phyloP scores from a whole-genome alignment of 2,329 filamentous ascomycete species.

The Teratosphaeria zuluensis region DNA sequence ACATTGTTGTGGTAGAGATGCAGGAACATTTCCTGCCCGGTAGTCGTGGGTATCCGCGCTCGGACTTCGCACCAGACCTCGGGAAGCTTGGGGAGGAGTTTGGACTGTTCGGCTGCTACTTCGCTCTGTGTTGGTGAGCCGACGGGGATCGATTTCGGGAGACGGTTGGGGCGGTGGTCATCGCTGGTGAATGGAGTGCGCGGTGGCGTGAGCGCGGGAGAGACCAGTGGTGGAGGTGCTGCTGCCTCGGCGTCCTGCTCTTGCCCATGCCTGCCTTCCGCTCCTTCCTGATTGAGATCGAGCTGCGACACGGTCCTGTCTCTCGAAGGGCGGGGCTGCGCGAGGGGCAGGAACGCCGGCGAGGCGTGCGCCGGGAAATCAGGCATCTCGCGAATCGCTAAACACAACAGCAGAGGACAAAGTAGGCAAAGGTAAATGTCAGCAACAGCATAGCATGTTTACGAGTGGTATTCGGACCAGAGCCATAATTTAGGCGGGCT shows the following conservation, averaged over 20 bases:
- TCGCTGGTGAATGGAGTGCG: slow-evolving; percentile 13
- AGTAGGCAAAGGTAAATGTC: not conserved
- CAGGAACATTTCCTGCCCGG: slow-evolving; percentile 90
- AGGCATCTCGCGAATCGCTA: slow-evolving; percentile 32
- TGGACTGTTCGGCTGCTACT: slow-evolving; percentile 47
- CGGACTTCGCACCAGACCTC: slow-evolving; percentile 88
- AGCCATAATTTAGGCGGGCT: not conserved
- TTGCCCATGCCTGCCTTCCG: not conserved
- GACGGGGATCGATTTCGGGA: slow-evolving; percentile 35
- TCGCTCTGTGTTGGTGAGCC: slow-evolving; percentile 22
- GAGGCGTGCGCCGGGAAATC: slow-evolving; percentile 44
- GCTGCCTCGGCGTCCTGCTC: slow-evolving; percentile 7
- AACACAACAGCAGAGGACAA: not conserved
- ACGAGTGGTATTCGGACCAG: not conserved
- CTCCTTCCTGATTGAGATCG: slow-evolving; percentile 21
- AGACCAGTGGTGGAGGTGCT: slow-evolving; percentile 35
- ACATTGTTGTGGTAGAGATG: slow-evolving; percentile 89
- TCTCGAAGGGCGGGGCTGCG: slow-evolving; percentile 41
- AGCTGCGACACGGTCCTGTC: slow-evolving; percentile 28
- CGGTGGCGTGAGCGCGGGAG: slow-evolving; percentile 35
- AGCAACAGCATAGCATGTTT: not conserved
- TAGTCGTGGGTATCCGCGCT: slow-evolving; percentile 86
- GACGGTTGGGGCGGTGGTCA: slow-evolving; percentile 26
- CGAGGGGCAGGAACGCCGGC: slow-evolving; percentile 33
- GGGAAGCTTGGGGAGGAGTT: slow-evolving; percentile 65